These are phyloP conservation scores for Psilocybe sp. DNA, from an alignment of 768 basidiomycete genomes.

Conservation along the genomic window DNA sequence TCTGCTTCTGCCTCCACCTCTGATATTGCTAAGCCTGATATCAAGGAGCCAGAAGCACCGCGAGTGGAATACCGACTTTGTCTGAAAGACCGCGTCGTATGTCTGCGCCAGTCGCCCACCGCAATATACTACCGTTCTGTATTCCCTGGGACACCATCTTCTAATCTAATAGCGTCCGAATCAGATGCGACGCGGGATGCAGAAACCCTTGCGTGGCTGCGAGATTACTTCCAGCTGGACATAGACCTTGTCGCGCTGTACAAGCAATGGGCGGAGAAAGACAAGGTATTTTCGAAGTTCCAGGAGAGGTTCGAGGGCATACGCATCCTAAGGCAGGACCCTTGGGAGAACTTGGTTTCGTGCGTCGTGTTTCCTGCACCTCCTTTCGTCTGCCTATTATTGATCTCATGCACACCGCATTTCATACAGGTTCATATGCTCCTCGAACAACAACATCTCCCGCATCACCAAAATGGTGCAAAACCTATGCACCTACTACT, in stretches of 20 bases:
- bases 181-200: slow-evolving; percentile 41
- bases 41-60: slow-evolving; percentile 14
- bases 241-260: slow-evolving; percentile 73
- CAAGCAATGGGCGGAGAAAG: slow-evolving; percentile 67
- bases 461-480: slow-evolving; percentile 95
- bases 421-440: slow-evolving; percentile 89
- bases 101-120: slow-evolving; percentile 71
- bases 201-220: slow-evolving; percentile 73
- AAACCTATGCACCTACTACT: slow-evolving; percentile 74
- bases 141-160: slow-evolving; percentile 58
- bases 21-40: slow-evolving; percentile 1
- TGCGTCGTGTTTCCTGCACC: slow-evolving; percentile 37
- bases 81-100: slow-evolving; percentile 79
- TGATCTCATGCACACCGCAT: background rate
- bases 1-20: too few species aligned
- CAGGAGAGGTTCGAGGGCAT: slow-evolving; percentile 75
- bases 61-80: slow-evolving; percentile 78
- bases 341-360: slow-evolving; percentile 95
- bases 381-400: background rate
- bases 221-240: slow-evolving; percentile 87
- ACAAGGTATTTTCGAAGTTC: slow-evolving; percentile 70
- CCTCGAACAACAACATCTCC: slow-evolving; percentile 93
- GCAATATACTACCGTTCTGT: slow-evolving; percentile 69
- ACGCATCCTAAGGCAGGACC: slow-evolving; percentile 86
- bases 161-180: slow-evolving; percentile 29